Evolutionary conservation across 1,284 basidiomycete species (phyloP), one percentile per base, ranked within the genome.

Genomic region (Marasmius fiardii): DNA sequence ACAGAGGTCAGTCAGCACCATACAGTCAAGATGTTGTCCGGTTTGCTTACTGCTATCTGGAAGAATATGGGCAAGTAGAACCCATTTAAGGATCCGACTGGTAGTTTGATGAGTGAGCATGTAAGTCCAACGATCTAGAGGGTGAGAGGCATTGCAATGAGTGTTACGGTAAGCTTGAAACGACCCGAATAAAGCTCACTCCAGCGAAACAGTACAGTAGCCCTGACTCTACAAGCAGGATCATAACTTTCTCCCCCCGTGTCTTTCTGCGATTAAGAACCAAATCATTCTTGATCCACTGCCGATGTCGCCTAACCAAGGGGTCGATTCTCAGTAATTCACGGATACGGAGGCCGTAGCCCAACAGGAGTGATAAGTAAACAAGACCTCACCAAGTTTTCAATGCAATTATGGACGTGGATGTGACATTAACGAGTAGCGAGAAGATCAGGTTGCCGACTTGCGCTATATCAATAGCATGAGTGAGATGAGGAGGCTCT

Each of bases 31-130:
- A 31, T 31, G n/a, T 4, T 10, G 28, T 31, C 28, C 4, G 10
- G 28, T n/a, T n/a, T 10, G 45, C 54, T 10, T 35, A 64, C 64
- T 20, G 64, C 62, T 23, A 63, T 53, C 44, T 65, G 61, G 18
- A 57, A 51, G 34, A 59, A 56, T 1, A 64, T 31, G 0, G 64
- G 62, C 0, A 49, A 55, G 39, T 61, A 62, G 1, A 65, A 21
- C 51, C 61, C 61, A 4, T 60, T 60, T 14, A 65, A 43, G 0
- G 62, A 61, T 2, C 64, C 64, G 16, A 59, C 44, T 18, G 58
- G 61, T 12, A 65, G 39, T 4, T 54, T 58, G 6, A 64, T 60
- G 5, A 64, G 26, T 1, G 58, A 24, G 4, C 52, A 52, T 4
- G 58, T 11, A 11, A 65, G 50, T 1, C 55, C 55, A 11, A 52